These are phyloP conservation scores for Mycena polygramma DNA, from an alignment of 768 basidiomycete genomes.

Conservation along the genomic window DNA sequence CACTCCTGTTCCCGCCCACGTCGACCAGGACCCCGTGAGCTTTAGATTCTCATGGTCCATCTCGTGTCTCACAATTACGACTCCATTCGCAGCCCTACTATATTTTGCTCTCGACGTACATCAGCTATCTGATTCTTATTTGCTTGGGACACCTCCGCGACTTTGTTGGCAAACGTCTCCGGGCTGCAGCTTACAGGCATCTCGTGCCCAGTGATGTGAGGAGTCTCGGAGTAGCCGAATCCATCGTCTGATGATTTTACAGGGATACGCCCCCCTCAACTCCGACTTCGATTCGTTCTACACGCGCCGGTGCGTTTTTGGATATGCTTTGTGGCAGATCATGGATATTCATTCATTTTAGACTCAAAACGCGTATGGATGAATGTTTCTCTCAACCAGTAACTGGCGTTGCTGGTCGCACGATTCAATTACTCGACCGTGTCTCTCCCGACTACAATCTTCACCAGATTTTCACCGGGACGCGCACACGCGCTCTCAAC, in stretches of 20 bases:
- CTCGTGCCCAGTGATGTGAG: constrained; percentile 88
- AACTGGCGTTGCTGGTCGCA: constrained; percentile 96
- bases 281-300: constrained; percentile 99
- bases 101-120: constrained; percentile 91
- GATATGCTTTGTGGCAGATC: too few relatives aligned
- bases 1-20: constrained; percentile 61
- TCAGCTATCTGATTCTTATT: constrained; percentile 94
- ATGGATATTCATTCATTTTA: too few relatives aligned
- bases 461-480: constrained; percentile 83
- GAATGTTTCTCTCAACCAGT: constrained; percentile 95
- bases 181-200: constrained; percentile 79
- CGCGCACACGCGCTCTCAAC: constrained; percentile 90
- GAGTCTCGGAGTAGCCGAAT: background rate
- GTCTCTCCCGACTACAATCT: constrained; percentile 85
- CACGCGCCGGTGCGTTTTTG: constrained; percentile 73
- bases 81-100: constrained; percentile 70
- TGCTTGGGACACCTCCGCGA: constrained; percentile 93
- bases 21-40: constrained; percentile 83
- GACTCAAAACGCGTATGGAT: constrained; percentile 91
- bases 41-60: too few relatives aligned
- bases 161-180: constrained; percentile 92
- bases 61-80: too few relatives aligned
- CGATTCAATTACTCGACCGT: constrained; percentile 89
- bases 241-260: constrained; percentile 21
- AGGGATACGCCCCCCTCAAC: constrained; percentile 97